These are phyloP conservation scores for Solanum chiquidenum DNA, from an alignment of 257 asterid species.

Conservation along the genomic window DNA sequence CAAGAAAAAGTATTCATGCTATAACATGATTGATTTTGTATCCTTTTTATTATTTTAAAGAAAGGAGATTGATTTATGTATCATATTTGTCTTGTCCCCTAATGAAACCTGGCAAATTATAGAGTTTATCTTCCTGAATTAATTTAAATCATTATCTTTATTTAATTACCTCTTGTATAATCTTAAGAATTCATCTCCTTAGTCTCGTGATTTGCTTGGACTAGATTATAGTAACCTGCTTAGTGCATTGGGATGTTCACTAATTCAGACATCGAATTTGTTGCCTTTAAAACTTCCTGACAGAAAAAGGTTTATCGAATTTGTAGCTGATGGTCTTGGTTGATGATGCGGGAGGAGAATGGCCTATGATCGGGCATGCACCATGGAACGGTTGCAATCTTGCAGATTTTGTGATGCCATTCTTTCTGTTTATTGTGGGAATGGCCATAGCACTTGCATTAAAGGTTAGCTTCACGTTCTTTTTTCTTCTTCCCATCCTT, in stretches of 20 bases:
- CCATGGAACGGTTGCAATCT: constrained; percentile 68
- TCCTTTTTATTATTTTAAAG: no score
- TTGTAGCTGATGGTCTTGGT: constrained; percentile 64
- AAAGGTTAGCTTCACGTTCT: constrained; percentile 28
- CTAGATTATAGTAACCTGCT: neutral
- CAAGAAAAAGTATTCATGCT: neutral
- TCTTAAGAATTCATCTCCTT: neutral
- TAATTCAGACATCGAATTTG: neutral
- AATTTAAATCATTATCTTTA: neutral
- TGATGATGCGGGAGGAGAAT: constrained; percentile 77
- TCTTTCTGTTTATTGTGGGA: constrained; percentile 71
- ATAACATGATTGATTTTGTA: neutral
- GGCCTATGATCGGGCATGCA: constrained; percentile 69
- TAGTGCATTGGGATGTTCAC: neutral
- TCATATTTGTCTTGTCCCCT: neutral
- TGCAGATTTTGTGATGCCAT: constrained; percentile 82
- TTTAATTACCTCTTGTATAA: neutral
- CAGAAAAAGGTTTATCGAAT: neutral
- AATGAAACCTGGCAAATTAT: neutral
- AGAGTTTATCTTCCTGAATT: neutral
- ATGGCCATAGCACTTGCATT: constrained; percentile 64
- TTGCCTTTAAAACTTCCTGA: neutral
- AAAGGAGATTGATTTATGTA: neutral
- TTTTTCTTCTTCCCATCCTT: neutral
- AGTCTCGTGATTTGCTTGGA: neutral